phyloP scores from a whole-genome alignment of 257 asterid genomes.

The Craterostigma plantagineum region DNA sequence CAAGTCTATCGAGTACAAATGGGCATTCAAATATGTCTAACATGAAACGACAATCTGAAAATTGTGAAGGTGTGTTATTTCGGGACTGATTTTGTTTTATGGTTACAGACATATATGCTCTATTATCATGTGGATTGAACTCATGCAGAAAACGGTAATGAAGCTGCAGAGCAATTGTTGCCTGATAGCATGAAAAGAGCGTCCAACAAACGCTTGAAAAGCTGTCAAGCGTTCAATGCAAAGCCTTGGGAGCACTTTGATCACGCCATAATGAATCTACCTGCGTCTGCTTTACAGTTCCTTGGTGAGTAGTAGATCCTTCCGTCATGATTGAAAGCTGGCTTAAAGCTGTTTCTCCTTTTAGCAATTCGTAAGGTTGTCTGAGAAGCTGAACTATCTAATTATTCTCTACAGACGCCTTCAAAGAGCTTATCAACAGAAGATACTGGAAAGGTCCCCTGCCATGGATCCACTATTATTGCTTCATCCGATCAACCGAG shows the following conservation, averaged over 20 bases:
- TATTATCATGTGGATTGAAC: neutral
- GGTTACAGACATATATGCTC: slow-evolving; percentile 12
- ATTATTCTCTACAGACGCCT: slow-evolving; percentile 40
- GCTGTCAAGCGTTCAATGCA: slow-evolving; percentile 25
- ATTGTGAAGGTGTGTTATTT: slow-evolving; percentile 1
- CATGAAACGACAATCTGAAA: slow-evolving; percentile 40
- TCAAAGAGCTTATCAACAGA: slow-evolving; percentile 36
- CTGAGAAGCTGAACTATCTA: neutral
- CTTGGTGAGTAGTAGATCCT: slow-evolving; percentile 35
- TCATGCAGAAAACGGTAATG: slow-evolving; percentile 24
- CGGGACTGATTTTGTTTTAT: slow-evolving; percentile 12
- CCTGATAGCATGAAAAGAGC: slow-evolving; percentile 34
- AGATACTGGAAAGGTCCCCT: slow-evolving; percentile 68
- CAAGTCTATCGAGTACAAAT: slow-evolving; percentile 14
- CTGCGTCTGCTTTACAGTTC: slow-evolving; percentile 80
- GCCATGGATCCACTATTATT: slow-evolving; percentile 88
- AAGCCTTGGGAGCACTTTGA: slow-evolving; percentile 89
- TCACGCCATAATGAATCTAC: slow-evolving; percentile 87
- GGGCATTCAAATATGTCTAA: slow-evolving; percentile 18
- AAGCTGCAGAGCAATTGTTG: slow-evolving; percentile 7
- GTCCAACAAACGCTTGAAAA: slow-evolving; percentile 28
- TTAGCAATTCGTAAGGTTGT: no score
- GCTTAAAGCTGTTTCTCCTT: no score
- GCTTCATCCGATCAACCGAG: slow-evolving; percentile 71
- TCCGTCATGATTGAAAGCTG: no score